A percentile compares a stretch with the other conserved stretches of the same genome.
Evolutionary conservation across 176 grass and related monocot species (phyloP).

Genomic region (Aegilops longissima): DNA sequence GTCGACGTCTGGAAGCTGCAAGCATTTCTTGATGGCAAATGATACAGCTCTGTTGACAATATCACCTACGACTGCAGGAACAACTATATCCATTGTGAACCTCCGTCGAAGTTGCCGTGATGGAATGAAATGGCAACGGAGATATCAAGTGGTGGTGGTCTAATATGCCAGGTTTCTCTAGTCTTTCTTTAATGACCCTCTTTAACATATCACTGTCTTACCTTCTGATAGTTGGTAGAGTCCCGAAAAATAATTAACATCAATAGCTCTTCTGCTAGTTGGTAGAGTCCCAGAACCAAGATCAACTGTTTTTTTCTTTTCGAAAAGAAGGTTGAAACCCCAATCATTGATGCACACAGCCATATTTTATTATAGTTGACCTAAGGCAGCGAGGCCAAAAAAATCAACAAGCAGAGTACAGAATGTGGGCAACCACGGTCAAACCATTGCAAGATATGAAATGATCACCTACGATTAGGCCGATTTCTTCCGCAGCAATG

Average conservation of each 20-base stretch:
- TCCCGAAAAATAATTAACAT: neutral
- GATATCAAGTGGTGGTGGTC: neutral
- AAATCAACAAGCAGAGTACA: no score
- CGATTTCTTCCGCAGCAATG: no score
- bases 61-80: constrained; percentile 3
- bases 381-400: no score
- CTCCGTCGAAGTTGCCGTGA: neutral
- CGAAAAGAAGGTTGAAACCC: no score
- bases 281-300: neutral
- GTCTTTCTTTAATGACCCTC: neutral
- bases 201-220: constrained; percentile 6
- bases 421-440: no score
- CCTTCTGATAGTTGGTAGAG: neutral
- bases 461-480: no score
- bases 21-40: constrained; percentile 12
- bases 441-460: no score
- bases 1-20: neutral
- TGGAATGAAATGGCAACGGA: neutral
- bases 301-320: neutral
- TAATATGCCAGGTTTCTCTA: neutral
- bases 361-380: no score
- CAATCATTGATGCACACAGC: no score
- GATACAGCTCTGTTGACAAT: neutral
- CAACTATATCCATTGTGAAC: neutral
- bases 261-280: neutral